Conservation (phyloP, 345 rosid genomes). For the Populus euphratica region DNA sequence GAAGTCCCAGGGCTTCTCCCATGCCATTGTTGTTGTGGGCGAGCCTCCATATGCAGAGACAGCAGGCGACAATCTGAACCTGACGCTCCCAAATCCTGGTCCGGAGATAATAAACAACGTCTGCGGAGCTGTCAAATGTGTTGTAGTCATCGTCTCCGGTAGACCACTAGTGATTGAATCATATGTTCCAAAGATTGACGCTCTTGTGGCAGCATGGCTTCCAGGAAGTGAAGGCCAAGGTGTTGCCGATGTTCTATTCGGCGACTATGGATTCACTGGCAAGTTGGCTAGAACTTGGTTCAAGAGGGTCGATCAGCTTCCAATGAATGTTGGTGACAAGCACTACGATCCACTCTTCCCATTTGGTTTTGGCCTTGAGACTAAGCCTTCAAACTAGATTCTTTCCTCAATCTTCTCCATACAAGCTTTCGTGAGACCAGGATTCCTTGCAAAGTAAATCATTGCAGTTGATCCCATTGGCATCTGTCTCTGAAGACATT, state of each 20-base stretch:
- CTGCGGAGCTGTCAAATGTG: slow-evolving; percentile 14
- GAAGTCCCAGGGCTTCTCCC: slow-evolving; percentile 5
- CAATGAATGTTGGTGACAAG: slow-evolving; percentile 1
- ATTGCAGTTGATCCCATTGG: too few relatives aligned
- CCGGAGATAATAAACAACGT: slow-evolving; percentile 4
- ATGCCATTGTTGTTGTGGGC: slow-evolving; percentile 25
- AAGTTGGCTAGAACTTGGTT: slow-evolving; percentile 10
- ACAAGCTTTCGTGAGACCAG: too few relatives aligned
- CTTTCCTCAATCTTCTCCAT: too few relatives aligned
- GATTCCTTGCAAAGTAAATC: too few relatives aligned
- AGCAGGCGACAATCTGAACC: slow-evolving; percentile 4
- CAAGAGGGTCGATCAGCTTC: slow-evolving; percentile 3
- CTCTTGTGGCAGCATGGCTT: slow-evolving; percentile 18
- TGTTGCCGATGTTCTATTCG: slow-evolving; percentile 12
- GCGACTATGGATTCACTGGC: slow-evolving; percentile 11
- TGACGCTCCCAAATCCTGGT: slow-evolving; percentile 13
- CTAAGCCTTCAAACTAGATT: background rate
- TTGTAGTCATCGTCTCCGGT: slow-evolving; percentile 19
- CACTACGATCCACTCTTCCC: slow-evolving; percentile 9
- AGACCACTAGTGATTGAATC: slow-evolving; percentile 11
- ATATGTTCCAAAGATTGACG: background rate
- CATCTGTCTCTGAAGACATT: too few relatives aligned
- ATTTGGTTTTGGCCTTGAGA: slow-evolving; percentile 1
- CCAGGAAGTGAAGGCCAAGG: slow-evolving; percentile 14
- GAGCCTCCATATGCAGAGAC: slow-evolving; percentile 22